Evolutionary conservation across 2,329 filamentous ascomycete genomes (phyloP).

Genomic region (Ascochyta pisi): DNA sequence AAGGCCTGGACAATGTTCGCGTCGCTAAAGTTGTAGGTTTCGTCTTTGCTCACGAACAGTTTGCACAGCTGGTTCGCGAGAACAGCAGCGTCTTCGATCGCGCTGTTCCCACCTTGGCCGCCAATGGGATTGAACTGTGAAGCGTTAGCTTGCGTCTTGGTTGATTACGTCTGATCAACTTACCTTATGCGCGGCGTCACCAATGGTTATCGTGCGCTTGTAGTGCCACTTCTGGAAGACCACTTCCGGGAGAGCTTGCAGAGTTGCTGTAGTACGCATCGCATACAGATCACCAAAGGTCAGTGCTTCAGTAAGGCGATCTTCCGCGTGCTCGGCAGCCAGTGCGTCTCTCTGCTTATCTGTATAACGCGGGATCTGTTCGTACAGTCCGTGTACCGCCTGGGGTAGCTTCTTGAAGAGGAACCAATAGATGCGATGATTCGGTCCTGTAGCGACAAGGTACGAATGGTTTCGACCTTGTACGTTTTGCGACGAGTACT

Average conservation of each 20-base stretch:
- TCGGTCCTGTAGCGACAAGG: constrained; percentile 20
- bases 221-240: constrained; percentile 51
- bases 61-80: constrained; percentile 42
- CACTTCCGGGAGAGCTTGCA: constrained; percentile 44
- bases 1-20: neutral
- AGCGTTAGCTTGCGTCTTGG: neutral
- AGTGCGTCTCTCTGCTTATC: neutral
- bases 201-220: constrained; percentile 39
- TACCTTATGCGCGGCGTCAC: constrained; percentile 50
- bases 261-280: constrained; percentile 20
- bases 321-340: neutral
- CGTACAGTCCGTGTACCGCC: neutral
- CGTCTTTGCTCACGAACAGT: neutral
- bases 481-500: constrained; percentile 4
- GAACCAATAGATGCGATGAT: constrained; percentile 39
- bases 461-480: constrained; percentile 8
- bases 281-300: constrained; percentile 27
- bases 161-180: constrained; percentile 3
- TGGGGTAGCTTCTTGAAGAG: constrained; percentile 22
- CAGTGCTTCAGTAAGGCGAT: neutral
- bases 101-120: constrained; percentile 53
- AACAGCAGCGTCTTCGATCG: constrained; percentile 50
- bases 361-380: neutral
- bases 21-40: too few species aligned
- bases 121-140: constrained; percentile 18